Evolutionary conservation across 164 flowering plant genomes (phyloP).

Genomic region (Chloranthus sessilifolius): DNA sequence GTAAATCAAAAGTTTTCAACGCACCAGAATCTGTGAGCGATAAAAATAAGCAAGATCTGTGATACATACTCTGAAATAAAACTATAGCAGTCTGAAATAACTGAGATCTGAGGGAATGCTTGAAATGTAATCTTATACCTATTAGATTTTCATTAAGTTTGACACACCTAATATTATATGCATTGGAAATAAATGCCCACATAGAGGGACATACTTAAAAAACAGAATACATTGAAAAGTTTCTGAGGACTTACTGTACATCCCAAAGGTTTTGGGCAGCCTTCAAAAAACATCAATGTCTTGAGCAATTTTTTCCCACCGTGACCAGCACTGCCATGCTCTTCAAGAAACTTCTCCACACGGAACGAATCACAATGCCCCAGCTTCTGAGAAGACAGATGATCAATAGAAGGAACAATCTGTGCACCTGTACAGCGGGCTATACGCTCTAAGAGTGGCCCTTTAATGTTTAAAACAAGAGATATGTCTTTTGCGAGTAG

Average conservation of each 20-base stretch:
- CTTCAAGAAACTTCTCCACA: slow-evolving; percentile 74
- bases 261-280: slow-evolving; percentile 91
- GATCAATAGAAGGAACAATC: slow-evolving; percentile 90
- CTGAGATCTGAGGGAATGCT: too few species aligned
- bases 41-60: too few species aligned
- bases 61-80: too few species aligned
- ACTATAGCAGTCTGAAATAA: too few species aligned
- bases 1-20: too few species aligned
- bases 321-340: slow-evolving; percentile 80
- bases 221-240: not conserved
- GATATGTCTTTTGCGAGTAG: slow-evolving; percentile 86
- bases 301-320: slow-evolving; percentile 73
- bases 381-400: slow-evolving; percentile 65
- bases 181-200: too few species aligned
- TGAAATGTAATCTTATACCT: too few species aligned
- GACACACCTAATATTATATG: too few species aligned
- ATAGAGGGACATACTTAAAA: not conserved
- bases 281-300: slow-evolving; percentile 91
- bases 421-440: slow-evolving; percentile 93
- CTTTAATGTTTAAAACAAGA: slow-evolving; percentile 84
- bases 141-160: too few species aligned
- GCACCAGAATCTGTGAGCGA: too few species aligned
- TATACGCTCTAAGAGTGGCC: slow-evolving; percentile 90
- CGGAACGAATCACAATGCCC: slow-evolving; percentile 78
- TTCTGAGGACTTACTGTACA: slow-evolving; percentile 64